A percentile compares a stretch with the other conserved stretches of the same genome.
phyloP scores from a whole-genome alignment of 768 basidiomycete species.

The Boletus reticulatus region DNA sequence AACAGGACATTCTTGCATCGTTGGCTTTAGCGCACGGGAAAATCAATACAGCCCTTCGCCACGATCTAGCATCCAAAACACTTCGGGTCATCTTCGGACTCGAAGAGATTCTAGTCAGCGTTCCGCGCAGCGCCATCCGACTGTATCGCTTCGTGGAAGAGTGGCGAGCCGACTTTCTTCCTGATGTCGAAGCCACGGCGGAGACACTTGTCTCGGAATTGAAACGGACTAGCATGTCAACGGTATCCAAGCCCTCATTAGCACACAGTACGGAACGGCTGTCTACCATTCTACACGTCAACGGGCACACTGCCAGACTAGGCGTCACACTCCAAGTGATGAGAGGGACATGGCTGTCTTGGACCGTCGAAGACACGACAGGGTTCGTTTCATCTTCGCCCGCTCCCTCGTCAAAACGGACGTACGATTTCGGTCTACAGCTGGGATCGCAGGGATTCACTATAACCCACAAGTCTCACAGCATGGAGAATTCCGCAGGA shows the following conservation, averaged over 20 bases:
- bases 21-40: slow-evolving; percentile 47
- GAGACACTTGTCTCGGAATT: slow-evolving; percentile 66
- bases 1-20: slow-evolving; percentile 62
- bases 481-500: slow-evolving; percentile 32
- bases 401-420: slow-evolving; percentile 29
- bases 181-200: slow-evolving; percentile 66
- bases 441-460: slow-evolving; percentile 58
- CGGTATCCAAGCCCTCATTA: slow-evolving; percentile 31
- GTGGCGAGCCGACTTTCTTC: slow-evolving; percentile 79
- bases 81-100: slow-evolving; percentile 46
- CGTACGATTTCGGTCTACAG: slow-evolving; percentile 61
- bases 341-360: slow-evolving; percentile 86
- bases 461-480: slow-evolving; percentile 49
- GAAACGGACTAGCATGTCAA: slow-evolving; percentile 39
- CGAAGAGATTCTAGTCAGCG: slow-evolving; percentile 48
- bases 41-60: slow-evolving; percentile 45
- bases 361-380: slow-evolving; percentile 56
- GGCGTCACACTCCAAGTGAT: slow-evolving; percentile 75
- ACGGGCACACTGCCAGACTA: slow-evolving; percentile 49
- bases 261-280: slow-evolving; percentile 10
- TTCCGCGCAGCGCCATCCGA: slow-evolving; percentile 80
- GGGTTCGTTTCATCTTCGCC: slow-evolving; percentile 45
- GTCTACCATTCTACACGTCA: slow-evolving; percentile 42
- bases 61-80: slow-evolving; percentile 40
- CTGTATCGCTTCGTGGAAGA: slow-evolving; percentile 78